Percentiles rank a stretch among this genome's conserved stretches.
Conservation (phyloP, 352 stramenopile genomes). For the Phytophthora kernoviae region DNA sequence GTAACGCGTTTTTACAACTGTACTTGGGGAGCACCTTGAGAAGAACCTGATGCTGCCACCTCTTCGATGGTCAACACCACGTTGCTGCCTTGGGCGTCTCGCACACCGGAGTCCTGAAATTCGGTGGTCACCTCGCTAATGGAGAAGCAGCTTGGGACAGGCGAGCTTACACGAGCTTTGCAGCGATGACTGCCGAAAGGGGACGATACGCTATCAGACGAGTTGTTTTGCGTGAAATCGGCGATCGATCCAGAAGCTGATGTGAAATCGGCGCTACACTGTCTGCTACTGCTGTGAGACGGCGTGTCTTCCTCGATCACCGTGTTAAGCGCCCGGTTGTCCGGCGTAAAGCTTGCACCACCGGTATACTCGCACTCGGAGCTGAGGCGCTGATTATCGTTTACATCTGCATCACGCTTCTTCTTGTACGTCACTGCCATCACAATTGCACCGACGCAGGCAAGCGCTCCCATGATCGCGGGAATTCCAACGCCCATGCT, state of each 20-base stretch:
- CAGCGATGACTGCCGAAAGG: slow-evolving; percentile 24
- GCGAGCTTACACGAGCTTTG: slow-evolving; percentile 37
- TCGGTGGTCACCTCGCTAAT: slow-evolving; percentile 35
- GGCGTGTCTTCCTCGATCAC: slow-evolving; percentile 17
- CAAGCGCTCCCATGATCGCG: slow-evolving; percentile 35
- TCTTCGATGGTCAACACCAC: slow-evolving; percentile 36
- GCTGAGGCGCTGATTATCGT: slow-evolving; percentile 5
- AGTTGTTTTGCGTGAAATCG: slow-evolving; percentile 22
- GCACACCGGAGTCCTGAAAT: slow-evolving; percentile 24
- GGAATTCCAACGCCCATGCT: slow-evolving; percentile 16
- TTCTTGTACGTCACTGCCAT: slow-evolving; percentile 54
- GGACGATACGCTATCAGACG: slow-evolving; percentile 22
- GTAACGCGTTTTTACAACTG: slow-evolving; percentile 29
- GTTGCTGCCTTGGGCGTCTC: slow-evolving; percentile 23
- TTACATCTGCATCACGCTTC: slow-evolving; percentile 11
- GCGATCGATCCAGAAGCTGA: slow-evolving; percentile 11
- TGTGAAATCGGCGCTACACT: background rate
- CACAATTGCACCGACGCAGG: slow-evolving; percentile 41
- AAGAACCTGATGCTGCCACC: slow-evolving; percentile 17
- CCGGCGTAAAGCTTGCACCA: slow-evolving; percentile 29
- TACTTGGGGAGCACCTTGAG: slow-evolving; percentile 24
- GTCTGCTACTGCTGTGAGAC: background rate
- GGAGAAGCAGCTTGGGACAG: slow-evolving; percentile 16
- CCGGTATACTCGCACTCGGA: slow-evolving; percentile 35
- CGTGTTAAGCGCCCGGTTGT: slow-evolving; percentile 22